These are phyloP conservation scores for Peniophora sp. DNA, from an alignment of 1,284 basidiomycete species.

Conservation along the genomic window DNA sequence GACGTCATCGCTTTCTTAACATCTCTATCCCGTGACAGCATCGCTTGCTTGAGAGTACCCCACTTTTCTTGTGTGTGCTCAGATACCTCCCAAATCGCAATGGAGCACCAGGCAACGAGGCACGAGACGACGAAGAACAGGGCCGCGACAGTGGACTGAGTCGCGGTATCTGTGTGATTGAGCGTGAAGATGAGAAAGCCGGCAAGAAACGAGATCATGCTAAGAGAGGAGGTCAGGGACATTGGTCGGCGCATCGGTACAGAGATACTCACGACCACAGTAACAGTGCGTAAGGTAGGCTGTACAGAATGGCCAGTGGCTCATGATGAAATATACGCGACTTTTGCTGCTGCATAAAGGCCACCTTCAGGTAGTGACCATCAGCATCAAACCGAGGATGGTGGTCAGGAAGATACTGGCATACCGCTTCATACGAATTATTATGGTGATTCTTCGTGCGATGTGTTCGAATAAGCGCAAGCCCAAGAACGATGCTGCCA, in stretches of 20 bases:
- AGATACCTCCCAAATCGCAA: background rate
- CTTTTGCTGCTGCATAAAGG: conserved; percentile 16
- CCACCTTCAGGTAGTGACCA: conserved; percentile 6
- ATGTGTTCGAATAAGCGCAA: conserved; percentile 29
- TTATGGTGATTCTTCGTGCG: conserved; percentile 20
- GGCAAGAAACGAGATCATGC: background rate
- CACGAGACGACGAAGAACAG: background rate
- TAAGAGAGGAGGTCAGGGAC: conserved; percentile 1
- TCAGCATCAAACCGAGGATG: background rate
- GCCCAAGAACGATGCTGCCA: conserved; percentile 30
- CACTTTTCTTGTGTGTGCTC: too few relatives aligned
- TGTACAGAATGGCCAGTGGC: conserved; percentile 27
- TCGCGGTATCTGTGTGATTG: background rate
- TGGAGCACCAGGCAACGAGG: background rate
- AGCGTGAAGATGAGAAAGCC: background rate
- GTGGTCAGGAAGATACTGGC: background rate
- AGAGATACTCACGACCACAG: conserved; percentile 28
- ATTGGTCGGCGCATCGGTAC: background rate
- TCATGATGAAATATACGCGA: conserved; percentile 25
- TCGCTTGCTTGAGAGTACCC: too few relatives aligned
- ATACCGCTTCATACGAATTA: too few relatives aligned
- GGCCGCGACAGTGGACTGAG: background rate
- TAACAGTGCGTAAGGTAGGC: conserved; percentile 27
- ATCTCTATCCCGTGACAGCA: too few relatives aligned
- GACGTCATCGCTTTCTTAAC: too few relatives aligned